Base-by-base conservation (phyloP, 2,329 filamentous ascomycete species). In the Alternaria tenuissima region DNA sequence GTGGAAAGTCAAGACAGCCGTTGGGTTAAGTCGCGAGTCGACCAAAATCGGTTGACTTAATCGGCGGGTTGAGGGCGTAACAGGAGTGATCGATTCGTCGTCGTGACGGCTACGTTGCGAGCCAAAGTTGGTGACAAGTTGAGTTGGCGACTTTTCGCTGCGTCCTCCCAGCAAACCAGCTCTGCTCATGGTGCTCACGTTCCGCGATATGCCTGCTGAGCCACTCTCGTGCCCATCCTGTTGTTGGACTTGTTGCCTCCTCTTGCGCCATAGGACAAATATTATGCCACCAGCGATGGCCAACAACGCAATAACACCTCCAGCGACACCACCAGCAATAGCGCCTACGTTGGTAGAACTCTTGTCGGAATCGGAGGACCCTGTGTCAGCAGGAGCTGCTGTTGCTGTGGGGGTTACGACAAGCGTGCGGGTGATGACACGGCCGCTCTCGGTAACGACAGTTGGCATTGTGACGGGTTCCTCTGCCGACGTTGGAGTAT, bases 1-100 rank as follows among this genome's bases (percentile, higher is more conserved):
- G n/a, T 80, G 79, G 44, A 82, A 77, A 36, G 76, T 77, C 68
- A 83, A 80, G 28, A 84, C 74, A 3, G 81, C 80, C 7, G 77
- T 78, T 3, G 82, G 82, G 57, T 84, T 84, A 24, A 84, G 75
- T 24, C 82, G 75, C 60, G 83, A 82, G 57, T 84, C 82, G 61
- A 82, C 81, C 32, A 83, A 75, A 57, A 82, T 68, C 3, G 81
- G 81, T 55, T 79, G 75, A 59, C 81, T 84, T 55, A 77, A 76
- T 43, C 82, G 67, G 51, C 76, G 70, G 53, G 74, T 72, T 46
- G 73, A 76, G 7, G 71, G 70, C 9, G 76, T 76, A 1, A 69
- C 65, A 2, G 78, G 78, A 32, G 73, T 79, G 26, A 74, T 72
- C 0, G 76, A 76, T 7, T 78, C 75, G 22, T 65, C 66, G 24